Percentiles rank a stretch among this genome's conserved stretches.
Evolutionary conservation across 2,329 filamentous ascomycete species (phyloP).

Genomic region (Diaporthe amygdali): DNA sequence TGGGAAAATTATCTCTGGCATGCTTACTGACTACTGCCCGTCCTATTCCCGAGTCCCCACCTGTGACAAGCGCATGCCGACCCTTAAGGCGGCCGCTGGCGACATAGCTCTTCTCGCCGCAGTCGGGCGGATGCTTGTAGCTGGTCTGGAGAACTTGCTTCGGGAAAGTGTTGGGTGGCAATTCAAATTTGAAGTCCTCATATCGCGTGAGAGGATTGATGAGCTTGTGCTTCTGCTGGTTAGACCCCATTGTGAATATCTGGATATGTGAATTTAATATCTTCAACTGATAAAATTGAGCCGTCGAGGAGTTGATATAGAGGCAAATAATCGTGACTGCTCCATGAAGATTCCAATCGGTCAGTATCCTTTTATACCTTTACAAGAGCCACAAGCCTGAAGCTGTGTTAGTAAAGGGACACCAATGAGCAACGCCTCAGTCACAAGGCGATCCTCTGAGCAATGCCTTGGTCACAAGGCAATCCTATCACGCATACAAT

Average conservation of each 20-base stretch:
- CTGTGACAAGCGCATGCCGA: background rate
- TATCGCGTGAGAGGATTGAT: background rate
- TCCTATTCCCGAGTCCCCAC: background rate
- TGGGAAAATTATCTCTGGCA: background rate
- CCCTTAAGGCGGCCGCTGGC: background rate
- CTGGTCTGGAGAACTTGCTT: background rate
- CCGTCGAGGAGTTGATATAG: no score
- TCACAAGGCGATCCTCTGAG: background rate
- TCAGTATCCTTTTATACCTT: background rate
- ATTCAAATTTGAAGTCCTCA: background rate
- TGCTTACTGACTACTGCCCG: background rate
- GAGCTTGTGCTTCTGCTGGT: no score
- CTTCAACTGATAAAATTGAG: no score
- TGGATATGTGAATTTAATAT: background rate
- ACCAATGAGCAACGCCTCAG: background rate
- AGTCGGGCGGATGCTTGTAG: background rate
- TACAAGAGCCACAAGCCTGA: background rate
- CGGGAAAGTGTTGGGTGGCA: background rate
- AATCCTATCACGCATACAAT: background rate
- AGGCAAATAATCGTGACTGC: no score
- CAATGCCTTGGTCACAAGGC: background rate
- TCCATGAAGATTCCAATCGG: background rate
- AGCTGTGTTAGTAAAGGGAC: no score
- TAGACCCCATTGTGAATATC: no score
- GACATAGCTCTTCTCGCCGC: background rate